A percentile compares a stretch with the other conserved stretches of the same genome.
phyloP scores from a whole-genome alignment of 2,329 filamentous ascomycete species.

The Colletotrichum horii region DNA sequence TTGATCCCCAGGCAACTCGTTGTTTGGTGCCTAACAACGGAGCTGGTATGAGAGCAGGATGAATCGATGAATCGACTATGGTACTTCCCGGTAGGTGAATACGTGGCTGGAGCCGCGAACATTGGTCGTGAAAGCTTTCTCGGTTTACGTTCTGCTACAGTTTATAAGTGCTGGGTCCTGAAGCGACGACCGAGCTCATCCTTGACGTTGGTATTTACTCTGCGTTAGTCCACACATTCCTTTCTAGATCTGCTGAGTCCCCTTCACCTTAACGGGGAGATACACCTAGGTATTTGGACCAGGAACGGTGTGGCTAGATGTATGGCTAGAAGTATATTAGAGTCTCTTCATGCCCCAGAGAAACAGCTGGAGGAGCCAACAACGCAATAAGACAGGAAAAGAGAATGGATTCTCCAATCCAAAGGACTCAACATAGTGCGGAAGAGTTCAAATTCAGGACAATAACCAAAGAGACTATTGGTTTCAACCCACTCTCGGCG shows the following conservation, averaged over 20 bases:
- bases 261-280: fast-evolving
- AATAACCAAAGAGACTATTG: background rate
- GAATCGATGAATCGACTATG: background rate
- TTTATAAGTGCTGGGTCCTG: background rate
- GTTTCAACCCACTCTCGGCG: background rate
- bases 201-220: background rate
- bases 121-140: background rate
- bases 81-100: background rate
- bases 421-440: background rate
- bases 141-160: background rate
- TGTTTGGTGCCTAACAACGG: background rate
- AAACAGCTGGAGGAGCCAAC: background rate
- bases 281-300: background rate
- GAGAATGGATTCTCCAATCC: background rate
- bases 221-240: background rate
- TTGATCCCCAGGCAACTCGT: background rate
- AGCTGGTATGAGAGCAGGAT: background rate
- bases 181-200: background rate
- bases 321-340: background rate
- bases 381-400: background rate
- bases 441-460: background rate
- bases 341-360: background rate
- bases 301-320: fast-evolving
- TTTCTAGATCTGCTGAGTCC: no score
- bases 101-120: background rate